Base-by-base conservation (phyloP, 2,329 filamentous ascomycete genomes). In the Zymoseptoria tritici region DNA sequence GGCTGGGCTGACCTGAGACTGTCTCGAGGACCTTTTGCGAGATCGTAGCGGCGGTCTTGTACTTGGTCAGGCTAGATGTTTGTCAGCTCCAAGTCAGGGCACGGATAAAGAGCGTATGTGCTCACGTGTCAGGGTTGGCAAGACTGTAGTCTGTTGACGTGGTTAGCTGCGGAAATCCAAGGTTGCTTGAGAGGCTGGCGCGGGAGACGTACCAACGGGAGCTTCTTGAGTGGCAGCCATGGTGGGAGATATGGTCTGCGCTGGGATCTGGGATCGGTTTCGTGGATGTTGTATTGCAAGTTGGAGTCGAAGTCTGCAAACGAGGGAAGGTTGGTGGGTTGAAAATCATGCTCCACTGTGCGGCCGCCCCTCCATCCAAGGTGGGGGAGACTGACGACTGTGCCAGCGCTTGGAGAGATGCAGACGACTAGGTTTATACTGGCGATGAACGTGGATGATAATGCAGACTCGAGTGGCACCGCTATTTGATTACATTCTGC, bases 1-100 rank as follows among this genome's bases (percentile, higher is more conserved):
- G 58, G 60, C 60, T 54, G 59, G 71, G 67, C 74, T 67, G 74
- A 85, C 83, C 82, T 76, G 78, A 76, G 67, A 99, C 93, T 69
- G 88, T 88, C 71, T 91, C 90, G 68, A 99, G 85, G 69, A 96
- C 93, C 81, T 93, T 96, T 77, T 97, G 90, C 56, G 93, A 94
- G 78, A 99, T 97, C 75, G 89, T 83, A 65, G 90, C 93, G 60
- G 94, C 94, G 67, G 89, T 92, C 87, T 96, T 97, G 85, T 97
- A 97, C 84, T 97, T 99, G 79, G 94, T 97, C 71, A 99, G 84
- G 71, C 91, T 97, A 76, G 95, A 90, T 63, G 90, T 95, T 94
- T 77, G 86, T 90, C 77, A 97, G 85, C 68, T 89, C 8, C 84
- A 81, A 95, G 92, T 96, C 90, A 4, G 22, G 22, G 22, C 22